These are phyloP conservation scores for Comarum palustre DNA, from an alignment of 306 rosid species.

Conservation along the genomic window DNA sequence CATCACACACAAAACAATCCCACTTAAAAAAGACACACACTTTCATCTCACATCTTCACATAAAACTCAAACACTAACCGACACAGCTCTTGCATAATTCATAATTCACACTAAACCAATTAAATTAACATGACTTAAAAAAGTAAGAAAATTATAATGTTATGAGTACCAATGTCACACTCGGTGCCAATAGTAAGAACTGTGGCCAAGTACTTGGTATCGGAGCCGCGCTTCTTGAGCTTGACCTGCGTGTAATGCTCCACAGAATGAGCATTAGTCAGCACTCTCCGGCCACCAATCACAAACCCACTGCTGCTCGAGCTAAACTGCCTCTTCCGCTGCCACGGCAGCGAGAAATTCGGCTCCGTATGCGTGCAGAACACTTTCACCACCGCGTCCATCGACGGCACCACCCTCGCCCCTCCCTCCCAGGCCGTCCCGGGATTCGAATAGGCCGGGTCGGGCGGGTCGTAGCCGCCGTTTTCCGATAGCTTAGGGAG, in stretches of 20 bases:
- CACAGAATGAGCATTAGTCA: constrained; percentile 92
- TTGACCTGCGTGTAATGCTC: constrained; percentile 92
- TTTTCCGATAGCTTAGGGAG: constrained; percentile 40
- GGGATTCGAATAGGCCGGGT: constrained; percentile 23
- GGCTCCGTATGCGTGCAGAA: constrained; percentile 92
- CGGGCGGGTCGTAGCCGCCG: constrained; percentile 24
- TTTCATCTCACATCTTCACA: neutral
- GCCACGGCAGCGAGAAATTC: constrained; percentile 96
- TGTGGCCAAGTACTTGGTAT: constrained; percentile 86
- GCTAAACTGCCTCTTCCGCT: constrained; percentile 86
- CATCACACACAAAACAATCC: constrained; percentile 26
- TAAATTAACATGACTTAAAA: neutral
- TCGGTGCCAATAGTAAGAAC: constrained; percentile 97
- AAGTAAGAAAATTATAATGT: neutral
- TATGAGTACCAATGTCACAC: constrained; percentile 64
- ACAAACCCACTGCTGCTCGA: constrained; percentile 94
- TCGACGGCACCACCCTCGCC: constrained; percentile 57
- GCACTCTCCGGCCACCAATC: constrained; percentile 72
- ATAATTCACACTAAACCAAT: neutral
- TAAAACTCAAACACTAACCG: neutral
- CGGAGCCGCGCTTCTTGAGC: constrained; percentile 96
- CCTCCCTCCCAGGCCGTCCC: constrained; percentile 40
- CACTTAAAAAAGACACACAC: constrained; percentile 5
- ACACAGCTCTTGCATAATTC: constrained; percentile 1
- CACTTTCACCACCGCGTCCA: constrained; percentile 95